Percentiles rank a stretch among this genome's conserved stretches.
phyloP scores from a whole-genome alignment of 257 asterid genomes.

The Solanum sejunctum region DNA sequence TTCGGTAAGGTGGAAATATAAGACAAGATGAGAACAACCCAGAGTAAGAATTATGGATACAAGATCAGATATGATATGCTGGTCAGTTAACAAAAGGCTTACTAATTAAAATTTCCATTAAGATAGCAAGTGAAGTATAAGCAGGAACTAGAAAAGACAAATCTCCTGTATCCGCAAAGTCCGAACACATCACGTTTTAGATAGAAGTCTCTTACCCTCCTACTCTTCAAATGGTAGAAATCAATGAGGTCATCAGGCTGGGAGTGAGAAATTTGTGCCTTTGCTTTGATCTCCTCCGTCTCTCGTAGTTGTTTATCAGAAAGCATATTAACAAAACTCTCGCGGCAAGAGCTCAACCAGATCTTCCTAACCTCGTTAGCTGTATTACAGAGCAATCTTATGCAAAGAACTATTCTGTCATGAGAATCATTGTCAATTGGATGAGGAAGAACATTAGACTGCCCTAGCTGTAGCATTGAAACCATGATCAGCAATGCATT shows the following conservation, averaged over 20 bases:
- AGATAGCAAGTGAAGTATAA: background rate
- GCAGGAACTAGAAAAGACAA: background rate
- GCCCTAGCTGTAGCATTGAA: constrained; percentile 82
- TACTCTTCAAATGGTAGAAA: constrained; percentile 89
- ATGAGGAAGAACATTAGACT: constrained; percentile 79
- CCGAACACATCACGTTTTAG: background rate
- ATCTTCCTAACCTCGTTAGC: constrained; percentile 65
- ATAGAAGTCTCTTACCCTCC: constrained; percentile 43
- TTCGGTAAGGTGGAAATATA: background rate
- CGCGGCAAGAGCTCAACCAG: constrained; percentile 81
- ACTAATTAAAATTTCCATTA: background rate
- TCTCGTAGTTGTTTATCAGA: constrained; percentile 87
- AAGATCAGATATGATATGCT: background rate
- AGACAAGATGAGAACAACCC: background rate
- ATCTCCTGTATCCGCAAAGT: background rate
- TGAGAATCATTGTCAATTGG: constrained; percentile 87
- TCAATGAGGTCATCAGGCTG: constrained; percentile 97
- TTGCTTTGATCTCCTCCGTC: constrained; percentile 78
- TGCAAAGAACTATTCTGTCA: constrained; percentile 73
- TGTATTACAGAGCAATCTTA: constrained; percentile 57
- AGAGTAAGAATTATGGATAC: background rate
- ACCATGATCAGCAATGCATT: constrained; percentile 64
- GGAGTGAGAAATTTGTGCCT: constrained; percentile 60
- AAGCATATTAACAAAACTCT: constrained; percentile 89
- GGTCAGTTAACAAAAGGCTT: background rate